Base-by-base conservation (phyloP, 2,329 filamentous ascomycete species). In the Paraconiothyrium brasiliense region DNA sequence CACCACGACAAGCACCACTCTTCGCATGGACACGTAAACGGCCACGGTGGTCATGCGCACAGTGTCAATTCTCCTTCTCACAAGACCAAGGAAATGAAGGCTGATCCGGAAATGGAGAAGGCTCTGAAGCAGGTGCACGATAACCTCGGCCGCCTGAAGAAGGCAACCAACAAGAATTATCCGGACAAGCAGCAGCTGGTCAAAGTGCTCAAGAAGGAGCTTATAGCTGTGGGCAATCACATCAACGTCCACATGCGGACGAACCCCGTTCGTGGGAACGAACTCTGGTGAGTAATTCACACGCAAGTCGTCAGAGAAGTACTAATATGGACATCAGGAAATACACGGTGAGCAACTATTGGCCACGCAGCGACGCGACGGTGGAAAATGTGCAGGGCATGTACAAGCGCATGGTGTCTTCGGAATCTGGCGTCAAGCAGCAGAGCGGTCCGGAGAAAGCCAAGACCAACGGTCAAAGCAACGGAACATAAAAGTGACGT, bases 211-310 rank as follows among this genome's bases (percentile, higher is more conserved):
- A 89, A 88, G 68, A 80, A 81, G 32, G 86, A 89, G 70, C 78
- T 90, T 41, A 81, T 89, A 46, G 83, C 83, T 4, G 88, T 90
- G 74, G 89, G 89, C 57, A 84, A 86, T 59, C 89, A 89, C 69
- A 85, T 90, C 63, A 84, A 86, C 54, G 79, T 81, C 34, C 77
- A 83, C 57, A 74, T 75, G 48, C 72, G 76, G 81, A 81, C 55
- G 81, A 82, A 34, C 71, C 76, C 39, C 77, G 78, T 62, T 72
- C 85, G 44, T n/a, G 83, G 85, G 67, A 81, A 82, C 52, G 82
- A 83, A 54, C 80, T 86, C 59, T 86, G 84, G 84, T 85, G 76
- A 76, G 83, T 72, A 34, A 2, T 22, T 20, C 14, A 24, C 10
- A 13, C 13, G 27, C 4, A 20, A 30, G 14, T 27, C 8, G 35